Base-by-base conservation (phyloP, 83 land plant species). In the Picea abies region DNA sequence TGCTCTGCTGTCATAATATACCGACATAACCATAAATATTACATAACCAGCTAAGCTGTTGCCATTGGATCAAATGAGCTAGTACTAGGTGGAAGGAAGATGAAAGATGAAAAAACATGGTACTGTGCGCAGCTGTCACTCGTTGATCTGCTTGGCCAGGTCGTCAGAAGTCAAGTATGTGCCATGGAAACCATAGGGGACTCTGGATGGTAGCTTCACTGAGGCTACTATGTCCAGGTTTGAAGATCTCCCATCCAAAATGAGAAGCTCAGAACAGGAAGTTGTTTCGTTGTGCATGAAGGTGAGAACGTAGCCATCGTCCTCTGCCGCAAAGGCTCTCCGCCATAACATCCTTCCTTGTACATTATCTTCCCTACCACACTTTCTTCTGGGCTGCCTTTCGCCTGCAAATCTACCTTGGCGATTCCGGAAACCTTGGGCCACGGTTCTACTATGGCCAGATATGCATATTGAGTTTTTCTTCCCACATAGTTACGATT, bases 391-490 rank as follows among this genome's bases (percentile, higher is more conserved):
- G 5, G 41, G 0, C 90, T 1, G 12, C 62, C 23, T 14, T 67
- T 26, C 7, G 22, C 5, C 32, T 16, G 41, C 47, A 94, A 83
- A 83, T 94, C 96, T 19, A 94, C 92, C 87, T 94, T 94, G 44
- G 96, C 95, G 60, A 94, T 84, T 35, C 95, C 96, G 4, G 90
- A 86, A 9, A 91, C 88, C 78, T 91, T 92, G 11, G 96, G 96
- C 95, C 95, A 94, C 19, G 93, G 95, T 73, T 93, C 93, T 4
- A 92, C 93, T 29, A 94, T 87, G 23, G 96, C 96, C 61, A 93
- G 47, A 85, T 94, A 92, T 1, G 85, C 86, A 78, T 62, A 94
- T 60, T 84, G 81, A 58, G 87, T 86, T 79, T 89, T 90, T 16
- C 89, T 60, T 3, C 96, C 96, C 12, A 93, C 83, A 23, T 6